Conservation (phyloP, 2,329 filamentous ascomycete genomes). For the Verruconis gallopava region DNA sequence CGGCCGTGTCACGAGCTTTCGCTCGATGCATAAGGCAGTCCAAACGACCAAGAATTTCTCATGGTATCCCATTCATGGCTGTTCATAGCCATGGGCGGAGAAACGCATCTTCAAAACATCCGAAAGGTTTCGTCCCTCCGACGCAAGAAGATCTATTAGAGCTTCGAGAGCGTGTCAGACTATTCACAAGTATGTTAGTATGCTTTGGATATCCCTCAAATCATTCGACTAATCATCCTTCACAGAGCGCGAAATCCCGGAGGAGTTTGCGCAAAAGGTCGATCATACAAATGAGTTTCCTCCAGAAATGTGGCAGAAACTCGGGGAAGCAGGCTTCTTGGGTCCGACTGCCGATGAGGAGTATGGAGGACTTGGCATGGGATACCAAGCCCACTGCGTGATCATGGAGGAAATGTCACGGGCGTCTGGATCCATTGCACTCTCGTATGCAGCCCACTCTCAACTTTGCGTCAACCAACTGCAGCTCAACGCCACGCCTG, state of each 20-base stretch:
- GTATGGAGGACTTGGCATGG: conserved; percentile 79
- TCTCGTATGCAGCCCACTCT: conserved; percentile 91
- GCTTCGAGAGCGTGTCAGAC: conserved; percentile 70
- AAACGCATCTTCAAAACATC: conserved; percentile 55
- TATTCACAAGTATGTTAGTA: conserved; percentile 53
- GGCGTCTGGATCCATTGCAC: conserved; percentile 70
- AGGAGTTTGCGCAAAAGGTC: conserved; percentile 68
- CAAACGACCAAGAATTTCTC: conserved; percentile 15
- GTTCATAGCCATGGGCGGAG: conserved; percentile 14
- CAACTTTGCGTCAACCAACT: conserved; percentile 96
- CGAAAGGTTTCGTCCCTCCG: conserved; percentile 54
- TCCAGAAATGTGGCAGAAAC: conserved; percentile 79
- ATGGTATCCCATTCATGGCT: conserved; percentile 10
- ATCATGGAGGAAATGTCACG: conserved; percentile 92
- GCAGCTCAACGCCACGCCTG: conserved; percentile 68
- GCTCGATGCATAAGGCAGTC: conserved; percentile 26
- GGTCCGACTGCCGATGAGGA: conserved; percentile 90
- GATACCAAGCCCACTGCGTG: conserved; percentile 91
- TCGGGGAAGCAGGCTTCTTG: conserved; percentile 80
- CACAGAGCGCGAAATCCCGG: conserved; percentile 65
- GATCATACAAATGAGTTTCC: conserved; percentile 84
- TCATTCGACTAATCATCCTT: not conserved
- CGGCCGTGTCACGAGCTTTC: conserved; percentile 16
- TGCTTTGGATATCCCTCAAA: conserved; percentile 6
- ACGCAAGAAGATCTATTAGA: conserved; percentile 62